Evolutionary conservation across 1,284 basidiomycete species (phyloP), one percentile per base, ranked within the genome.

Genomic region (Ceratobasidium theobromae): DNA sequence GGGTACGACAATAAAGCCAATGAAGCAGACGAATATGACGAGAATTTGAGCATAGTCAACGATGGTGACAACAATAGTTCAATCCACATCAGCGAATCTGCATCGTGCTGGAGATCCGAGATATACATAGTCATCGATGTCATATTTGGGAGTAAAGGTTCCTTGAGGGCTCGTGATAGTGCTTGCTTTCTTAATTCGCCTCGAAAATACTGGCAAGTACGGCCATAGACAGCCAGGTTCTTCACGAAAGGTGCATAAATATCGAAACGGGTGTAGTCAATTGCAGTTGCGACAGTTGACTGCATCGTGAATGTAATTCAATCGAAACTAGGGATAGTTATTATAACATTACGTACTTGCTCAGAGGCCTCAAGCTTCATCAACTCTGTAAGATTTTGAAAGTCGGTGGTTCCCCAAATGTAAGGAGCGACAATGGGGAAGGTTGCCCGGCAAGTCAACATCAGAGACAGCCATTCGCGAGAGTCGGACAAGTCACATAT

Each of bases 211-310:
- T 35, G 30, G 35, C 46, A 46, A 25, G 58, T 41, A 27, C 58
- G 58, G 12, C 58, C 58, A 28, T 51, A 51, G 4, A 62, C 58
- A 9, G 30, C 25, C 5, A 62, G 32, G 9, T 62, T 46, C 23
- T 33, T 62, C n/a, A 62, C 48, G 30, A 62, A 51, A 6, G 58
- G 48, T 6, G 58, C 58, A 51, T 62, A 62, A 16, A 62, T 40
- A 23, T 51, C 35, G 35, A 62, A 62, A 23, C 58, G 58, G 16
- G 8, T 38, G 8, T 16, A 38, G 16, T 38, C 35, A 8, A 38
- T n/a, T n/a, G n/a, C n/a, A n/a, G n/a, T n/a, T n/a, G n/a, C n/a
- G n/a, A n/a, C n/a, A n/a, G n/a, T 16, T 38, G 35, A 38, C 35
- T 38, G 16, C 35, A 38, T 16, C 35, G 35, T n/a, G n/a, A n/a